phyloP scores from a whole-genome alignment of 305 asterid species.

The Fraxinus paxiana region DNA sequence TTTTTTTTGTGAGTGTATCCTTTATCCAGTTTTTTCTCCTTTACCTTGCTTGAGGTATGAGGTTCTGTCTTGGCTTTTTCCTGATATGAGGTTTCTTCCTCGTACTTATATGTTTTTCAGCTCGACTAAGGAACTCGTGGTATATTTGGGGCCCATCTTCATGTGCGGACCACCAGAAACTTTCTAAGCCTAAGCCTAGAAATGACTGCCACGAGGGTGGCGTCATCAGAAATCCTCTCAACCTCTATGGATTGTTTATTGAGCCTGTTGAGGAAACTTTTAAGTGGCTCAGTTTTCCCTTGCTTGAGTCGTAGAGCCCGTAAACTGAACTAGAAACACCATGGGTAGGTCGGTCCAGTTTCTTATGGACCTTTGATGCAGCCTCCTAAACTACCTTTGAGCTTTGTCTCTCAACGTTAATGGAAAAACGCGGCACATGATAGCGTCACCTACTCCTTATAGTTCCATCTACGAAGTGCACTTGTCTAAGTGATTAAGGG shows the following conservation, averaged over 20 bases:
- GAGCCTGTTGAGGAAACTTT: not conserved
- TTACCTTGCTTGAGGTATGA: not conserved
- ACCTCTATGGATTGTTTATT: not conserved
- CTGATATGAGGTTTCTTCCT: not conserved
- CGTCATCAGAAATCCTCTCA: not conserved
- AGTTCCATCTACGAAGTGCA: not conserved
- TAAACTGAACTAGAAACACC: not conserved
- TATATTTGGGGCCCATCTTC: not conserved
- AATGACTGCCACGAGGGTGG: not conserved
- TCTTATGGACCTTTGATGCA: not conserved
- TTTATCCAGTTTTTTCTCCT: not conserved
- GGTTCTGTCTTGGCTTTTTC: not conserved
- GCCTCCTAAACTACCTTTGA: not conserved
- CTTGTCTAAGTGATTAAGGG: not conserved
- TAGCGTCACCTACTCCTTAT: not conserved
- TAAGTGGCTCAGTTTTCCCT: not conserved
- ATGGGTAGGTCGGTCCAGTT: no score
- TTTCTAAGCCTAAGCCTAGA: not conserved
- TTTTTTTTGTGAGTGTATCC: not conserved
- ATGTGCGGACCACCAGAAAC: not conserved
- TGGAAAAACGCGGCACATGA: not conserved
- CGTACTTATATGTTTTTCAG: not conserved
- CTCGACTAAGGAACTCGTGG: not conserved
- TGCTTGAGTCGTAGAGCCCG: not conserved
- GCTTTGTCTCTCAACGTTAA: not conserved